These are phyloP conservation scores for Eucalyptus albens DNA, from an alignment of 345 rosid species.

Conservation along the genomic window DNA sequence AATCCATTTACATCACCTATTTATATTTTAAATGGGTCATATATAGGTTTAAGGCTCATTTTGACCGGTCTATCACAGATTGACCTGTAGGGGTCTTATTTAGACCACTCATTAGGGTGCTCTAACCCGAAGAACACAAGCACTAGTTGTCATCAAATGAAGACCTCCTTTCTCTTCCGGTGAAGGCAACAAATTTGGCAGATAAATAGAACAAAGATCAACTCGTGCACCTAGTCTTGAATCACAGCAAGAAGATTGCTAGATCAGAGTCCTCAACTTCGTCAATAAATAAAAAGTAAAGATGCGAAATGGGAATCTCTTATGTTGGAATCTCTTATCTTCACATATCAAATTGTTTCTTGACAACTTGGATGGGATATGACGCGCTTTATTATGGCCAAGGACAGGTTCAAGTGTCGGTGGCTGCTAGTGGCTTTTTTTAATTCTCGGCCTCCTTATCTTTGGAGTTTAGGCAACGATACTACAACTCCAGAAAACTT, in stretches of 20 bases:
- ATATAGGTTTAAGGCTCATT: too few species aligned
- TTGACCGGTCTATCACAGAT: rapidly evolving
- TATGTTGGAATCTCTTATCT: background rate
- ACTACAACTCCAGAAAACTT: background rate
- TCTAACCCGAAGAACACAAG: background rate
- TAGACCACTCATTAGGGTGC: too few species aligned
- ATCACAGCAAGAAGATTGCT: background rate
- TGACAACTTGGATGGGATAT: background rate
- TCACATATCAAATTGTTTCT: background rate
- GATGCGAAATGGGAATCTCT: background rate
- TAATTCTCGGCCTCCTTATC: background rate
- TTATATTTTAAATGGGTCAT: too few species aligned
- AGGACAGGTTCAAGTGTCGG: background rate
- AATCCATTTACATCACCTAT: too few species aligned
- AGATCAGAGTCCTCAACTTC: background rate
- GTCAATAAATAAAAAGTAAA: background rate
- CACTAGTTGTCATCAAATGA: background rate
- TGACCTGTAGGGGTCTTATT: too few species aligned
- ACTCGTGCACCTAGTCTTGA: background rate
- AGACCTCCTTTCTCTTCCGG: background rate
- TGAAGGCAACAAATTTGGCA: background rate
- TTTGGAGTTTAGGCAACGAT: background rate
- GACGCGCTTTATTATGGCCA: background rate
- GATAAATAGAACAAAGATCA: background rate
- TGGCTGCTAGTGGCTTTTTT: background rate